Evolutionary conservation across 371 early-diverging fungal species (phyloP), one percentile per base, ranked within the genome.

Genomic region (Paraphysoderma sedebokerense): DNA sequence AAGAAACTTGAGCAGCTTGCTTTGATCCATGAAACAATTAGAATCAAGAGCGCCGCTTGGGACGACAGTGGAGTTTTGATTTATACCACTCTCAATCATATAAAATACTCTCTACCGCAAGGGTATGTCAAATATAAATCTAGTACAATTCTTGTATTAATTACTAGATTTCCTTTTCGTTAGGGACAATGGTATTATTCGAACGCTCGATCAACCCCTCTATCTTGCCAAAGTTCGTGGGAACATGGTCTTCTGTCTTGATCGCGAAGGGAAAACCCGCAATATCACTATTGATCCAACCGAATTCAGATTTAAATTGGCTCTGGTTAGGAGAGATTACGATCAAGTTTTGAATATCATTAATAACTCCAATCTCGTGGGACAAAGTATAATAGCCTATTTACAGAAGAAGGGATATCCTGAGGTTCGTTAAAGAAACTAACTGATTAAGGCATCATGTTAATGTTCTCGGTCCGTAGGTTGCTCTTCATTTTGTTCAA

Each of bases 391-490:
- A 62, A 90, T 99, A 61, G 87, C 93, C 1, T 98, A 92, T 66
- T 67, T 99, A 53, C 95, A 93, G 61, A 87, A 91, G 76, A 95
- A 97, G 64, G 92, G 95, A 0, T 92, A 92, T 58, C 92, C 98
- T 2, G 93, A 91, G 66, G 75, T 69, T 56, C 52, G 26, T 8
- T 31, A 12, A 15, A 15, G 30, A 11, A 28, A 20, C 24, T 11
- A 38, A 15, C 7, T 29, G 3, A 23, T 9, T 1, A 17, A 37
- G 32, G 28, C 33, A 27, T 36, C 36, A 1, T 19, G 8, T 24
- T 38, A 5, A 37, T 37, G 24, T 3, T 37, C 20, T 22, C n/a
- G 9, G 29, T 20, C 22, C 30, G 7, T 51, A 74, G 70, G 82
- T 98, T 58, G 98, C 98, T 3, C 68, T 98, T 29, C 92, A 96